Base-by-base conservation (phyloP, 176 grass and related monocot species). In the Paspalum vaginatum region DNA sequence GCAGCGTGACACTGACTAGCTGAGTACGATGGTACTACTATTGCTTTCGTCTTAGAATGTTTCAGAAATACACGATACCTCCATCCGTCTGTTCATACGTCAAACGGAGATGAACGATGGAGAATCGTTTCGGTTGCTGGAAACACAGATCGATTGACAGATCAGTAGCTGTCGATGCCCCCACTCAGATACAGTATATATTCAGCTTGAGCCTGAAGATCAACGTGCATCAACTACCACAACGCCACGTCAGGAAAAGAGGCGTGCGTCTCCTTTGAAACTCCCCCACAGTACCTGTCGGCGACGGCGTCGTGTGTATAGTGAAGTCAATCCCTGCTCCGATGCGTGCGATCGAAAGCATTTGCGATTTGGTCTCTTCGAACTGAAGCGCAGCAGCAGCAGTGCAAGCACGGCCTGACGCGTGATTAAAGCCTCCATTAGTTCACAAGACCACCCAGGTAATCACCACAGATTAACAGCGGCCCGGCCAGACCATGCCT, bases 221-320 rank as follows among this genome's bases (percentile, higher is more conserved):
- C 60, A 74, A 88, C 74, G 75, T 88, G 44, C 75, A 79, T 44
- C 75, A 79, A 51, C 80, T 1, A 79, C 81, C 64, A 37, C 48
- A 17, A 25, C 20, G 77, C 37, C 75, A 25, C 86, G 37, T 79
- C 51, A 18, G 63, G 69, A 11, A 45, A 71, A 55, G 18, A 55
- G 18, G 11, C n/a, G 17, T 0, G 11, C n/a, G 17, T 0, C 13
- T 6, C 37, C 58, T 66, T 43, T n/a, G 38, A 37, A 67, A 62
- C n/a, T 38, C 41, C 74, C 9, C 53, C 60, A 6, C 15, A 39
- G n/a, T 38, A 45, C 53, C 38, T 18, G 53, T 75, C 70, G 26
- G 54, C 7, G 14, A 80, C 81, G 53, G 62, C 7, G 14, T 84
- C 81, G 53, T 38, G n/a, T 12, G 53, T 38, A 15, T 12, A 42